Base-by-base conservation (phyloP, 1,284 basidiomycete species). In the Ganoderma sinense region DNA sequence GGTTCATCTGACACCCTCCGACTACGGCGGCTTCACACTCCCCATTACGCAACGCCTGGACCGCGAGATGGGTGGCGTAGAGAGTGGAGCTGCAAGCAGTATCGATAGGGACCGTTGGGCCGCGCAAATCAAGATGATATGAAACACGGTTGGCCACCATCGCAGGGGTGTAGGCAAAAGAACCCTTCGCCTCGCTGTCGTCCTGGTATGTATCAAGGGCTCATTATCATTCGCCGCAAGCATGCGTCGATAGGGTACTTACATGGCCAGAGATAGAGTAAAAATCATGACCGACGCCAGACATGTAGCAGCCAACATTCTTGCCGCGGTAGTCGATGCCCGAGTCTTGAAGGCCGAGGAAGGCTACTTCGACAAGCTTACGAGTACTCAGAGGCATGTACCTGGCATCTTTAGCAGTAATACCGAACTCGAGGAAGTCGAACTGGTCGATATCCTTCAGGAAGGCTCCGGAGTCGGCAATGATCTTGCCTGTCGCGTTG, bases 1-100 rank as follows among this genome's bases (percentile, higher is more conserved):
- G 78, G 69, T 85, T 84, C 23, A 83, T 70, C 68, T 85, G 84
- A 68, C 79, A 81, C 40, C 83, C 84, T 14, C 80, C 84, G 31
- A 88, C 82, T 4, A 88, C 77, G 2, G 86, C 87, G n/a, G 84
- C 81, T 39, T 85, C 82, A 59, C 86, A 82, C 58, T 88, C 86
- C 4, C 85, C 86, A 43, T 76, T 76, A 33, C 75, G 77, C 3
- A 88, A 75, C 0, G 84, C 82, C 45, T 82, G 82, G 2, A 86
- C 79, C 1, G 86, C 86, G n/a, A 87, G 80, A 72, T 88, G 85
- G 53, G 84, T 79, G 6, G 84, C 85, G 7, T 81, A 83, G 8
- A 85, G 75, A 51, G 80, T 82, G 39, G 85, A 86, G 61, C 83
- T 86, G 71, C 87, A 88, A 6, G 85, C 87, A 0, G 86, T 87